Conservation (phyloP, 805 yeast species). For the Yamadazyma scolyti region DNA sequence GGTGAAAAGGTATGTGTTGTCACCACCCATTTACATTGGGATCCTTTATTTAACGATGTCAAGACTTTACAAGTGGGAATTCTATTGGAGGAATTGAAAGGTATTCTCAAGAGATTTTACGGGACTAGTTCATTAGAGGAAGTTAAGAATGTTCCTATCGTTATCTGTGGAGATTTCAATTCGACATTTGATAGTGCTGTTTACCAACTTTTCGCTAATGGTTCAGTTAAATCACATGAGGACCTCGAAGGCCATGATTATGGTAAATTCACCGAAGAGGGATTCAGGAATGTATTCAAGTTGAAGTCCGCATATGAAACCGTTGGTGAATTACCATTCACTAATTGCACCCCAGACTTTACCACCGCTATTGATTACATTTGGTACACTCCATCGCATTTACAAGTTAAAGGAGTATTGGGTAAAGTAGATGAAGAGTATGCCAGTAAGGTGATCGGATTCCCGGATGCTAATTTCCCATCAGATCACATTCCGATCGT, state of each 20-base stretch:
- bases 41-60: conserved; percentile 93
- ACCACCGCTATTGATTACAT: conserved; percentile 92
- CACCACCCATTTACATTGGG: conserved; percentile 98
- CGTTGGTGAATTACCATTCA: conserved; percentile 88
- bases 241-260: conserved; percentile 87
- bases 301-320: conserved; percentile 81
- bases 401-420: conserved; percentile 79
- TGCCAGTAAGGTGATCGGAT: conserved; percentile 73
- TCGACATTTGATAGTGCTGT: conserved; percentile 87
- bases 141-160: conserved; percentile 62
- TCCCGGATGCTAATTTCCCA: conserved; percentile 92
- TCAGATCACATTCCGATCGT: conserved; percentile 92
- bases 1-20: conserved; percentile 73
- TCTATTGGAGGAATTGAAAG: conserved; percentile 80
- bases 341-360: conserved; percentile 91
- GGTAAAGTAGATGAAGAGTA: conserved; percentile 84
- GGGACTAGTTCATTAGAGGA: conserved; percentile 47
- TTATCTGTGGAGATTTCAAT: conserved; percentile 95
- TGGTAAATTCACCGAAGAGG: conserved; percentile 87
- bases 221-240: conserved; percentile 70
- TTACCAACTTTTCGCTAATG: conserved; percentile 80
- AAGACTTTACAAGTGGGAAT: conserved; percentile 94
- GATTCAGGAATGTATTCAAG: conserved; percentile 76
- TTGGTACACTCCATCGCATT: conserved; percentile 84
- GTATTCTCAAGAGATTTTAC: conserved; percentile 48